Base-by-base conservation (phyloP, 2,329 filamentous ascomycete genomes). In the Pestalotiopsis sp. region DNA sequence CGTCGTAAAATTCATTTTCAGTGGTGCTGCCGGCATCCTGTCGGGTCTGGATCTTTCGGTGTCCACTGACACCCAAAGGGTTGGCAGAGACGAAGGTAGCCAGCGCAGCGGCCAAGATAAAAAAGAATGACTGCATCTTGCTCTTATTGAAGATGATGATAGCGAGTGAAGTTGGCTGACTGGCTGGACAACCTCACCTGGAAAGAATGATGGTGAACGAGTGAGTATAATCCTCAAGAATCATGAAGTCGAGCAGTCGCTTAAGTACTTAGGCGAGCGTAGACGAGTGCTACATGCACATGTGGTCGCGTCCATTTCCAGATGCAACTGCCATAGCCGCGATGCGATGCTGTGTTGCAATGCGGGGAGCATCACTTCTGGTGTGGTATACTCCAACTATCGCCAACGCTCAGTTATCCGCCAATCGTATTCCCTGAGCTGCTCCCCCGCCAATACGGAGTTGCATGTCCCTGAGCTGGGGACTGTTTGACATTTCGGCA, bases 1-100 rank as follows among this genome's bases (percentile, higher is more conserved):
- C 78, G 1, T 75, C 69, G 40, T 76, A 70, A 56, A 82, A 75
- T 13, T 82, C 80, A 62, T 81, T 80, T n/a, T 74, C 73, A 26
- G 38, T 63, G 4, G 60, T 63, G 39, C 30, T 35, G 30, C 39
- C 40, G 20, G 22, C 60, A 22, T 35, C 26, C 60, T 63, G 60
- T 13, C 60, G 60, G 39, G 22, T 20, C n/a, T 63, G 20, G 17
- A 63, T 14, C 5, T 26, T n/a, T 22, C 22, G 11, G 5, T 58
- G 5, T 14, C 6, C 14, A 26, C 10, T 14, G 20, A 26, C 20
- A 22, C n/a, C 22, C 24, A 39, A 22, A 20, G 44, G 63, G 3
- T 44, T 22, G 20, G 44, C 24, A 52, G 44, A 10, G 11, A 55
- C 39, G 10, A 39, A 26, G 22, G 22, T n/a, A 39, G 61, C 61